Conservation (phyloP, 164 flowering plant species). For the Nelumbo lutea region DNA sequence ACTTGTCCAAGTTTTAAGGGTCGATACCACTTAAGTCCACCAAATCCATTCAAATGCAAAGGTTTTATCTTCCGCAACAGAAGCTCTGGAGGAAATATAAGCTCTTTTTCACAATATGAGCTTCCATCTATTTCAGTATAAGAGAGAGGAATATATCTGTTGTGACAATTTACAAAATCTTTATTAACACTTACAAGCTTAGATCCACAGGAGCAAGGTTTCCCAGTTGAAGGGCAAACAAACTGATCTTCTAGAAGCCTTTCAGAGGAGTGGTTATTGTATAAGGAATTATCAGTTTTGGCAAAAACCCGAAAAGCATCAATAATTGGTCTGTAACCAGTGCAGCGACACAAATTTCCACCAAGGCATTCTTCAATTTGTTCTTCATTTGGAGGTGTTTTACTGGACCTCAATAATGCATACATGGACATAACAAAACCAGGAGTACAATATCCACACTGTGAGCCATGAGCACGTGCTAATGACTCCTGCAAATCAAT, state of each 20-base stretch:
- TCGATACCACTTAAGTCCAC: slow-evolving; percentile 83
- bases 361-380: slow-evolving; percentile 92
- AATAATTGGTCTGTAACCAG: slow-evolving; percentile 91
- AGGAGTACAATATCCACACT: slow-evolving; percentile 98
- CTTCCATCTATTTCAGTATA: slow-evolving; percentile 76
- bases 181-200: slow-evolving; percentile 17
- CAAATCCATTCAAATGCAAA: slow-evolving; percentile 61
- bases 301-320: slow-evolving; percentile 97
- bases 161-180: slow-evolving; percentile 13
- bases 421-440: slow-evolving; percentile 98
- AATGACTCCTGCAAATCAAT: slow-evolving; percentile 60
- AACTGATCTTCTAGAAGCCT: slow-evolving; percentile 32
- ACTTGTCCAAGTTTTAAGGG: slow-evolving; percentile 65
- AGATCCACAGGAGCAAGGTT: slow-evolving; percentile 81
- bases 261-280: slow-evolving; percentile 37
- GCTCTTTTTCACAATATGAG: slow-evolving; percentile 67
- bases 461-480: slow-evolving; percentile 88
- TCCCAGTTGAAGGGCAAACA: slow-evolving; percentile 89
- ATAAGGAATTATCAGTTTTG: slow-evolving; percentile 70
- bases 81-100: slow-evolving; percentile 95
- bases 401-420: slow-evolving; percentile 76
- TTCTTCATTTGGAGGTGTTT: slow-evolving; percentile 64
- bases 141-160: slow-evolving; percentile 34
- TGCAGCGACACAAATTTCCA: slow-evolving; percentile 98
- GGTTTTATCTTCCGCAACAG: slow-evolving; percentile 47